A percentile compares a stretch with the other conserved stretches of the same genome.
Evolutionary conservation across 768 basidiomycete species (phyloP).

Genomic region (Boletus subparvulus): DNA sequence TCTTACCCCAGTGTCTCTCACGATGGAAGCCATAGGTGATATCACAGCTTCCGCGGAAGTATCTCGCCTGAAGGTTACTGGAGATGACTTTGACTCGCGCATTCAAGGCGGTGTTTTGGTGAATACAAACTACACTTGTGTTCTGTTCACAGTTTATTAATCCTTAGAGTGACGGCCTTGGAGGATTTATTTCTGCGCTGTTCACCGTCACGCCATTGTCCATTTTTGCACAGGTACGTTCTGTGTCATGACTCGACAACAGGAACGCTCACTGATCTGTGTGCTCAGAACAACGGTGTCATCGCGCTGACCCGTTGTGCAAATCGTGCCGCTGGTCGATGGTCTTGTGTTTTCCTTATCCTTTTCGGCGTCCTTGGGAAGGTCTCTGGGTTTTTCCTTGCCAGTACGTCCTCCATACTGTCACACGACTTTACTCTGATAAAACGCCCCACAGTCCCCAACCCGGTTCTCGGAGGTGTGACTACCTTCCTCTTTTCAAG

Average conservation of each 20-base stretch:
- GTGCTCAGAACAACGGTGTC: slow-evolving; percentile 69
- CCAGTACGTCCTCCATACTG: slow-evolving; percentile 43
- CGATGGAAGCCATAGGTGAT: slow-evolving; percentile 87
- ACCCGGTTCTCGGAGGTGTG: slow-evolving; percentile 79
- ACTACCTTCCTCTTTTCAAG: slow-evolving; percentile 85
- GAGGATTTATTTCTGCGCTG: slow-evolving; percentile 75
- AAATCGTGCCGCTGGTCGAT: slow-evolving; percentile 73
- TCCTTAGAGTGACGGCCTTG: slow-evolving; percentile 68
- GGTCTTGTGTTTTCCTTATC: slow-evolving; percentile 79
- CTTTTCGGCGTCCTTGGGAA: slow-evolving; percentile 81
- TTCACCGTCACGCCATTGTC: slow-evolving; percentile 82
- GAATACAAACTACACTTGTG: slow-evolving; percentile 8
- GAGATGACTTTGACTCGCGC: slow-evolving; percentile 73
- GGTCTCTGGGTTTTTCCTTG: slow-evolving; percentile 78
- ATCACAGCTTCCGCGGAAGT: slow-evolving; percentile 83
- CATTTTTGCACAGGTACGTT: slow-evolving; percentile 62
- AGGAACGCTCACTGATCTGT: background rate
- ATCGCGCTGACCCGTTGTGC: slow-evolving; percentile 86
- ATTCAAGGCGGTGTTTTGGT: slow-evolving; percentile 83
- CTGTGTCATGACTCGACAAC: background rate
- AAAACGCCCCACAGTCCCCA: slow-evolving; percentile 50
- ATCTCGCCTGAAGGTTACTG: slow-evolving; percentile 70
- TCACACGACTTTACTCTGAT: background rate
- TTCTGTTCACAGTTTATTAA: background rate
- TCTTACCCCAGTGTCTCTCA: slow-evolving; percentile 51